Base-by-base conservation (phyloP, 2,329 filamentous ascomycete species). In the Apiospora rasikravindrae region DNA sequence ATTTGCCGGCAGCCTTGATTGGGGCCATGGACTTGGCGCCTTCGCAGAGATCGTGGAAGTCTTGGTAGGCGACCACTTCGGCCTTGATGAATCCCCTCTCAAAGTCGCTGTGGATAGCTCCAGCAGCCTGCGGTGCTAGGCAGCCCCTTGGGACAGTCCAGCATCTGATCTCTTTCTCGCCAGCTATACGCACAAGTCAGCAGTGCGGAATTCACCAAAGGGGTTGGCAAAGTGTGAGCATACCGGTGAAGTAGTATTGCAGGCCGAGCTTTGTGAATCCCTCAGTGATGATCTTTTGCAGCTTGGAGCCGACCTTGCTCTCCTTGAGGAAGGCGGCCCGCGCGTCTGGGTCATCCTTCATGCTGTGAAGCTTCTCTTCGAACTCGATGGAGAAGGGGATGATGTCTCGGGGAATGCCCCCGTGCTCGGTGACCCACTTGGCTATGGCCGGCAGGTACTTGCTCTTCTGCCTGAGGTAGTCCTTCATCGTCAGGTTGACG, bases 401-500 rank as follows among this genome's bases (percentile, higher is more conserved):
- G 61, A 85, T 83, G 72, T 85, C 83, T 49, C 79, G 74, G 13
- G 82, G 80, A 13, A 79, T 71, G 14, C 84, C 84, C 14, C 84
- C 84, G 73, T 85, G 84, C 76, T 82, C 82, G 5, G 81, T 83
- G 2, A 85, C 83, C 84, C 84, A 85, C 74, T 84, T 83, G 61
- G 82, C 82, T n/a, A 85, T 85, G 19, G 76, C 70, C 2, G 83
- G 82, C 24, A 85, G 81, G 67, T 85, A 85, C 77, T 85, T 85
- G 80, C 82, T 82, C 79, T 85, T 85, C 72, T 85, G 84, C 47
- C 84, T 75, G 37, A 85, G 78, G 77, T 85, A 85, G 73, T 85
- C 84, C 78, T 85, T 85, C 84, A 85, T 84, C 1, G 83, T 84
- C 70, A 85, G 71, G 75, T 85, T 85, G 70, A 85, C 83, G 42